Base-by-base conservation (phyloP, 345 rosid species). In the Hibiscus trionum region DNA sequence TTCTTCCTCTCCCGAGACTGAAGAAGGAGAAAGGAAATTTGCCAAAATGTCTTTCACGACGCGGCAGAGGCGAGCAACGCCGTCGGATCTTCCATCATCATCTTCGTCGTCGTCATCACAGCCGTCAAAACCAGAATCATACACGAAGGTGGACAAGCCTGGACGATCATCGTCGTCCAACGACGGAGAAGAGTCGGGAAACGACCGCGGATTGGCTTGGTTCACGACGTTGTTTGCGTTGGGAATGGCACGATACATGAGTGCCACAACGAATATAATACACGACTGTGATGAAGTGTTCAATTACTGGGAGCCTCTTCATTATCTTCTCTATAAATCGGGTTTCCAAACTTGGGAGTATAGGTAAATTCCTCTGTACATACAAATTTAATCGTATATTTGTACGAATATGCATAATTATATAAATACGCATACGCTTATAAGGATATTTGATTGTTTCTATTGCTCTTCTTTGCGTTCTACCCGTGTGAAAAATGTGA, bases 271-370 rank as follows among this genome's bases (percentile, higher is more conserved):
- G 17, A 94, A 94, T 73, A 94, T 94, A 77, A 63, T 94, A 65
- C 99, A 94, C 75, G 97, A 94, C 83, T 95, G 97, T 95, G 97
- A 95, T 47, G 99, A 95, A 88, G 97, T 92, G 63, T 95, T 95
- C 78, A 95, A 94, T 77, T 94, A 94, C 81, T 94, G 98, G 98
- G 97, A 94, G 77, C 99, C 99, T 59, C 96, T 94, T 12, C 99
- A 94, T 73, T 94, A 56, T 75, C 93, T 92, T 53, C 97, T 94
- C 60, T 92, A 90, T 82, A 84, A 84, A 70, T 87, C 99, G 1
- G 99, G 97, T 1, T 94, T 94, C 65, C 99, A 94, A 73, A 94
- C 97, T 12, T 94, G 97, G 97, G 97, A 91, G 72, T 94, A 94
- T 81, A 90, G 98, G 98, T 90, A 69, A 16, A 9, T n/a, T 4